Base-by-base conservation (phyloP, 177 flowering plant genomes). In the Vitis hybrid region DNA sequence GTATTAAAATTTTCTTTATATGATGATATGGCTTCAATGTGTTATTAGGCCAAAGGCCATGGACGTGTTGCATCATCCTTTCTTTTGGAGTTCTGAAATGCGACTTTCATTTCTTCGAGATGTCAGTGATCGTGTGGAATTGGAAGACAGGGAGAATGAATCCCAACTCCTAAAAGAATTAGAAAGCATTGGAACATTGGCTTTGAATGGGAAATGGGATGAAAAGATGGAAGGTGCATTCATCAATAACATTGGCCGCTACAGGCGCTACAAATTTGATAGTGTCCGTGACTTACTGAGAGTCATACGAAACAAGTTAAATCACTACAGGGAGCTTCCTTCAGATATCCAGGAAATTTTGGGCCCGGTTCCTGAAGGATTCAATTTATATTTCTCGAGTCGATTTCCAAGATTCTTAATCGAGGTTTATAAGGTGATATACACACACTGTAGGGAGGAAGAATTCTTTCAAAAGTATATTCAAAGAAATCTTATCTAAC, bases 71-170 rank as follows among this genome's bases (percentile, higher is more conserved):
- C 74, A 75, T 58, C 98, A 96, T 84, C 98, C 98, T 63, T 64
- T 96, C 27, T 90, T 96, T 75, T 91, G 98, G 99, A 82, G 58
- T 74, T 77, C 92, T 58, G 95, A 90, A 83, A 86, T 30, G 71
- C 90, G 97, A 56, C 79, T 96, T 49, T 85, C 95, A 3, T 96
- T 96, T 81, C 89, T 95, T 73, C 95, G 92, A 55, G 98, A 93
- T 63, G 74, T 87, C 32, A 96, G 97, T 78, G 98, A 96, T 75
- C 79, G 97, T 76, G 86, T 96, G 49, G 98, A 96, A 79, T 55
- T 88, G 65, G 97, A 92, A 79, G 93, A 89, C 59, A 79, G 93
- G 63, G 89, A 79, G 71, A 32, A 64, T 49, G 74, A 68, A 17
- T 87, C 97, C 69, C 78, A 77, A 41, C 66, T 95, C 60, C 69